phyloP scores from a whole-genome alignment of 176 grass and related monocot species.

The Oryza rufipogon region DNA sequence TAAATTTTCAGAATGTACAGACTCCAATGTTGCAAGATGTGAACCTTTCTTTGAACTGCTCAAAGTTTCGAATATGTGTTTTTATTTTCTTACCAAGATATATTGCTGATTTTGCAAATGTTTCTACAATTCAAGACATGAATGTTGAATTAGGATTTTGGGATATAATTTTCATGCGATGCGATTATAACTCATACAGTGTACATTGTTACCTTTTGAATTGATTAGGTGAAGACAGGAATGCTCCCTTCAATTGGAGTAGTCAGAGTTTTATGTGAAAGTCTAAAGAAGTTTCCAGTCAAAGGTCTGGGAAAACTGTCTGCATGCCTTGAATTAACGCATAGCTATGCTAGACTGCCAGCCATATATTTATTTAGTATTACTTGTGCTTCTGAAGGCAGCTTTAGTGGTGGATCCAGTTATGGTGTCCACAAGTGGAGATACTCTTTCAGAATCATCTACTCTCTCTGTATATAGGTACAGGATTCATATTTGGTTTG shows the following conservation, averaged over 20 bases:
- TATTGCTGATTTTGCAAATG: neutral
- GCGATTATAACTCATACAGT: conserved; percentile 1
- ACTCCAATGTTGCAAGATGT: neutral
- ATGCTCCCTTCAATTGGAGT: conserved; percentile 85
- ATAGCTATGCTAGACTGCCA: conserved; percentile 1
- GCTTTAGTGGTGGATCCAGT: conserved; percentile 99
- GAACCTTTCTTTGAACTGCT: neutral
- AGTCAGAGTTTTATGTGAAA: conserved; percentile 70
- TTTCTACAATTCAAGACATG: neutral
- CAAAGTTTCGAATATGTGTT: neutral
- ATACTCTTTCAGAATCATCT: conserved; percentile 72
- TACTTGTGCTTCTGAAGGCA: conserved; percentile 64
- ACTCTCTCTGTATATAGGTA: conserved; percentile 75
- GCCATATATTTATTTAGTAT: conserved; percentile 34
- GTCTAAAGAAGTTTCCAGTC: conserved; percentile 80
- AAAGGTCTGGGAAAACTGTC: conserved; percentile 60
- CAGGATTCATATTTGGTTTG: neutral
- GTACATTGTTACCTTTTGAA: conserved; percentile 19
- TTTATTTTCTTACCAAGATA: conserved; percentile 19
- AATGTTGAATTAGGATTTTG: neutral
- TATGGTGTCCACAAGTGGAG: conserved; percentile 93
- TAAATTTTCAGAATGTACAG: neutral
- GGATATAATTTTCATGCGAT: neutral
- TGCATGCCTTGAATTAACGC: conserved; percentile 5
- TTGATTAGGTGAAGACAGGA: conserved; percentile 87